Percentiles rank a stretch among this genome's conserved stretches.
Conservation (phyloP, 257 asterid species). For the Mitragyna speciosa region DNA sequence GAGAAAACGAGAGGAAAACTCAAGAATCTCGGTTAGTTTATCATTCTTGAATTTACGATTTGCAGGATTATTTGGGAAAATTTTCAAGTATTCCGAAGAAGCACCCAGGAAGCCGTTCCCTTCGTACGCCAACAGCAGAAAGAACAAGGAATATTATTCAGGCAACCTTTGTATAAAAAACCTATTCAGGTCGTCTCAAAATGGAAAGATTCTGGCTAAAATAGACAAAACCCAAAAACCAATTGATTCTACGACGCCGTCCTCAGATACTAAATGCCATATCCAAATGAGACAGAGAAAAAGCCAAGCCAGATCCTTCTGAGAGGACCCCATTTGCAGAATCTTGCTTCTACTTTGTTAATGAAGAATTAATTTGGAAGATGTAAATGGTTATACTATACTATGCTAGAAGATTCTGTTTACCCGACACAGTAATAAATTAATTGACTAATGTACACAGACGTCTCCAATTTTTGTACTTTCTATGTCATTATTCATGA, state of each 20-base stretch:
- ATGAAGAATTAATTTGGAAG: neutral
- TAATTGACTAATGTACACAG: neutral
- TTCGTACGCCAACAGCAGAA: neutral
- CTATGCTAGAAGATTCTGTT: neutral
- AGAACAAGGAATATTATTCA: no score
- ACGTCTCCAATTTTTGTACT: neutral
- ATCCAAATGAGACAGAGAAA: neutral
- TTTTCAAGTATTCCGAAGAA: no score
- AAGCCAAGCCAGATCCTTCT: neutral
- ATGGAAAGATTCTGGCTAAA: no score
- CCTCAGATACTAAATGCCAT: neutral
- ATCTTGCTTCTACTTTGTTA: neutral
- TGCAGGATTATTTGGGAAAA: no score
- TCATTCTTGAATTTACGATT: no score
- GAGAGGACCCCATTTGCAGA: neutral
- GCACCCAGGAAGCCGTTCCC: no score
- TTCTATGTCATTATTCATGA: neutral
- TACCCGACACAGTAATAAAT: neutral
- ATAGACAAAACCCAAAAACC: no score
- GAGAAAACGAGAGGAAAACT: no score
- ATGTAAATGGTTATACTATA: neutral
- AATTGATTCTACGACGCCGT: neutral
- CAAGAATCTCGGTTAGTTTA: no score
- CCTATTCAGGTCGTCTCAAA: neutral
- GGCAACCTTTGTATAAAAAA: neutral